Conservation (phyloP, 1,139 yeast genomes). For the Yamadazyma dushanensis region DNA sequence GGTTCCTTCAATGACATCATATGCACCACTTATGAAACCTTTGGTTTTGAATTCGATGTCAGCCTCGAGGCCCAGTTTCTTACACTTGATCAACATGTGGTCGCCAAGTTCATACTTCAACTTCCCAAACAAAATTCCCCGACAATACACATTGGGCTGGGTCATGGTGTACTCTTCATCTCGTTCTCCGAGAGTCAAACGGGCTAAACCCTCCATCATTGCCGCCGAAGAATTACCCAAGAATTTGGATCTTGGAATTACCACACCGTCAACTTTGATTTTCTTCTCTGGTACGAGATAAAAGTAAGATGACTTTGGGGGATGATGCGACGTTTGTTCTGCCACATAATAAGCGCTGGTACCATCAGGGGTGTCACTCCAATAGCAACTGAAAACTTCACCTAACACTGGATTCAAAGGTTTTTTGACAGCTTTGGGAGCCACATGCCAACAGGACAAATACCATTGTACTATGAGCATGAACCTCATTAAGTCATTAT, state of each 20-base stretch:
- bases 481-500: constrained; percentile 68
- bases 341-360: constrained; percentile 77
- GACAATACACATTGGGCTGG: constrained; percentile 95
- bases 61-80: constrained; percentile 58
- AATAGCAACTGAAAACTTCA: constrained; percentile 84
- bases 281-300: constrained; percentile 78
- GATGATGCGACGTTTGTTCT: constrained; percentile 96
- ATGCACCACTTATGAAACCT: constrained; percentile 90
- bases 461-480: constrained; percentile 81
- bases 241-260: constrained; percentile 83
- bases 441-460: constrained; percentile 94
- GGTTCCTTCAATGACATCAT: constrained; percentile 82
- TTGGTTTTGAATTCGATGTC: constrained; percentile 93
- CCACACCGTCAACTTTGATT: constrained; percentile 85
- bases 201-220: constrained; percentile 90
- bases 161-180: constrained; percentile 66
- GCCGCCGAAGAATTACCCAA: constrained; percentile 97
- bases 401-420: constrained; percentile 95
- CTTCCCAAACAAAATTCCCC: constrained; percentile 90
- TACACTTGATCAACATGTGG: constrained; percentile 73
- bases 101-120: constrained; percentile 91
- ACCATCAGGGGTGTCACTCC: constrained; percentile 77
- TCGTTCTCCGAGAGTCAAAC: constrained; percentile 67
- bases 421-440: constrained; percentile 97
- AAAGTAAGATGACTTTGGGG: constrained; percentile 95